Evolutionary conservation across 2,329 filamentous ascomycete genomes (phyloP), one percentile per base, ranked within the genome.

Genomic region (Paecilomyces fulvus): DNA sequence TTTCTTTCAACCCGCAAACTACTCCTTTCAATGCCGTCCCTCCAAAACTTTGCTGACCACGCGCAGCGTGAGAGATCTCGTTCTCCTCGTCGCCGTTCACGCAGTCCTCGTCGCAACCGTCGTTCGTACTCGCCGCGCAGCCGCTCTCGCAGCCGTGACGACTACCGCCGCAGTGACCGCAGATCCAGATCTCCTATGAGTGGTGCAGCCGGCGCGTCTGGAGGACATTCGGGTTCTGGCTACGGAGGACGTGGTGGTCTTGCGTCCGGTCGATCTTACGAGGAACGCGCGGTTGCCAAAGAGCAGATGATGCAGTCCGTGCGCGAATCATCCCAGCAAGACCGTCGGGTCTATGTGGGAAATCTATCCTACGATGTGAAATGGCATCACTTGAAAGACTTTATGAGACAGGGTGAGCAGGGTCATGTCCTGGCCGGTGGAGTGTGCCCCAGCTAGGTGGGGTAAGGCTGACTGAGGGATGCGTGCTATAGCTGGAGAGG

Each of bases 331-430:
- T 97, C 94, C 60, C 94, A 97, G 75, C 94, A 99, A 78, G 94
- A 99, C 82, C 92, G 94, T 71, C 92, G 94, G 65, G 94, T 99
- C 84, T 99, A 99, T 75, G 94, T 99, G 73, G 94, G 94, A 77
- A 99, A 99, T 74, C 83, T 99, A 67, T 94, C 92, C 52, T 99
- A 99, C 80, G 94, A 99, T 81, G 94, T 99, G 75, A 99, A 99
- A 81, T 99, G 94, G 94, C 92, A 97, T 80, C 94, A 97, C 71
- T 85, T 99, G 61, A 99, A 99, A 81, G 94, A 99, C 80, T 97
- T 97, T 74, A 99, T 99, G 94, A 89, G 94, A 84, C 90, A 96
- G 85, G 92, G 94, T 97, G 81, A 80, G 88, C 64, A 64, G 63
- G 62, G 60, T 65, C 59, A 64, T 61, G 61, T 30, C 60, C 59